These are phyloP conservation scores for Saturnispora halmiae DNA, from an alignment of 805 yeast species.

Conservation along the genomic window DNA sequence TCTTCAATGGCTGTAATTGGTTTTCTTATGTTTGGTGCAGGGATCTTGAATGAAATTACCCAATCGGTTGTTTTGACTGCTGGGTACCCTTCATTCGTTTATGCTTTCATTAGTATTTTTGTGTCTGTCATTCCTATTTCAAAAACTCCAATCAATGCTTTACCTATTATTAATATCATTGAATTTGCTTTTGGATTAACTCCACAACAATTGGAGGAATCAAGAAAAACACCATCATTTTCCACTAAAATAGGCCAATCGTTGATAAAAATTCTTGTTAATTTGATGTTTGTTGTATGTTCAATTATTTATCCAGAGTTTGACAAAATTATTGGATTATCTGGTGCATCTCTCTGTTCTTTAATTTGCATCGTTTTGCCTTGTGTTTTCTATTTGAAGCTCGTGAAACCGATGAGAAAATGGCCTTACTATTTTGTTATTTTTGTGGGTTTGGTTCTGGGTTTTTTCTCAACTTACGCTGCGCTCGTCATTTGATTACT, in stretches of 20 bases:
- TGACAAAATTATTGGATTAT: slow-evolving; percentile 72
- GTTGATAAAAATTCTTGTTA: slow-evolving; percentile 42
- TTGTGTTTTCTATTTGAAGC: slow-evolving; percentile 57
- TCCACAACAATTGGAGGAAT: slow-evolving; percentile 20
- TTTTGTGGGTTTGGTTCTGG: slow-evolving; percentile 38
- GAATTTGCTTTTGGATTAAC: slow-evolving; percentile 37
- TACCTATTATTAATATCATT: slow-evolving; percentile 74
- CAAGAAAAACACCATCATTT: slow-evolving; percentile 12
- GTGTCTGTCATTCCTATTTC: slow-evolving; percentile 79
- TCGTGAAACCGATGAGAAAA: slow-evolving; percentile 44
- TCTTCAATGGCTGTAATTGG: slow-evolving; percentile 55
- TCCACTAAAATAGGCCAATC: slow-evolving; percentile 13
- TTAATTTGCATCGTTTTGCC: slow-evolving; percentile 75
- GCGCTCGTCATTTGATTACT: slow-evolving; percentile 25
- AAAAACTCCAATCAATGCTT: slow-evolving; percentile 77
- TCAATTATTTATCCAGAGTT: slow-evolving; percentile 75
- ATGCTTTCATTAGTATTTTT: slow-evolving; percentile 48
- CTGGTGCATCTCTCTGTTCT: slow-evolving; percentile 80
- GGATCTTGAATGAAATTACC: slow-evolving; percentile 64
- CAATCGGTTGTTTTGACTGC: slow-evolving; percentile 57
- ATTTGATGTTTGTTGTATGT: slow-evolving; percentile 50
- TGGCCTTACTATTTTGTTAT: slow-evolving; percentile 36
- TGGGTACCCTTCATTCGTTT: slow-evolving; percentile 60
- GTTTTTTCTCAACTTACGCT: slow-evolving; percentile 55
- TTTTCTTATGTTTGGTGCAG: slow-evolving; percentile 70